Conservation (phyloP, 768 basidiomycete species). For the Amanita subjunquillea region DNA sequence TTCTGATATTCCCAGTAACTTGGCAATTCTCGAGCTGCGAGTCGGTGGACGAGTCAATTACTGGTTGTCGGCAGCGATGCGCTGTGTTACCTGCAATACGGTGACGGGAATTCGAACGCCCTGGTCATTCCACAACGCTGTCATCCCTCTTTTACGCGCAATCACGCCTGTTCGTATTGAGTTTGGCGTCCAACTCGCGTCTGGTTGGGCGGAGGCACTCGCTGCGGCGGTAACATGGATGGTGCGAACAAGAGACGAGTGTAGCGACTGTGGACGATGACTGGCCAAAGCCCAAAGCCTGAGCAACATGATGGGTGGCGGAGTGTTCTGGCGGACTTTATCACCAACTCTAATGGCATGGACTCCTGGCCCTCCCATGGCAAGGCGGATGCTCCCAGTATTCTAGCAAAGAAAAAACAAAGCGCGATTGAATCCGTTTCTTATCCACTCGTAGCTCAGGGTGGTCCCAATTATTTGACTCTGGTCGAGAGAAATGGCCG, state of each 20-base stretch:
- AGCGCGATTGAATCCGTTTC: slow-evolving; percentile 16
- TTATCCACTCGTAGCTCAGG: slow-evolving; percentile 49
- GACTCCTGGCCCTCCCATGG: slow-evolving; percentile 59
- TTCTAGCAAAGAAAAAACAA: slow-evolving; percentile 17
- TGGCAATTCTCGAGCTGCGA: slow-evolving; percentile 77
- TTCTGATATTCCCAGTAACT: slow-evolving; percentile 71
- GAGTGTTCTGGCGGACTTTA: slow-evolving; percentile 16
- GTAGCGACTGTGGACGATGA: slow-evolving; percentile 21
- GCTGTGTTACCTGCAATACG: slow-evolving; percentile 69
- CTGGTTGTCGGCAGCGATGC: background rate
- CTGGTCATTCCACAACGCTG: slow-evolving; percentile 83
- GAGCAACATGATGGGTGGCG: slow-evolving; percentile 25
- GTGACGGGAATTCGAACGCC: slow-evolving; percentile 87
- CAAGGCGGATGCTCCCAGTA: slow-evolving; percentile 16
- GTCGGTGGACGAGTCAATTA: background rate
- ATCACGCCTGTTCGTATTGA: slow-evolving; percentile 88
- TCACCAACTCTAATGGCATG: slow-evolving; percentile 52
- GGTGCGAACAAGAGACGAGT: slow-evolving; percentile 18
- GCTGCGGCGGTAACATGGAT: slow-evolving; percentile 32
- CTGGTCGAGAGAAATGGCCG: slow-evolving; percentile 32
- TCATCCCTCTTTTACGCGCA: slow-evolving; percentile 95
- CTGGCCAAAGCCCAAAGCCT: slow-evolving; percentile 37
- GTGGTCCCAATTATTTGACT: slow-evolving; percentile 46
- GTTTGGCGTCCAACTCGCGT: slow-evolving; percentile 58
- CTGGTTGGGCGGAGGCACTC: slow-evolving; percentile 19